Percentiles rank a stretch among this genome's conserved stretches.
phyloP scores from a whole-genome alignment of 163 green algal species.

The Scenedesmus sp. region DNA sequence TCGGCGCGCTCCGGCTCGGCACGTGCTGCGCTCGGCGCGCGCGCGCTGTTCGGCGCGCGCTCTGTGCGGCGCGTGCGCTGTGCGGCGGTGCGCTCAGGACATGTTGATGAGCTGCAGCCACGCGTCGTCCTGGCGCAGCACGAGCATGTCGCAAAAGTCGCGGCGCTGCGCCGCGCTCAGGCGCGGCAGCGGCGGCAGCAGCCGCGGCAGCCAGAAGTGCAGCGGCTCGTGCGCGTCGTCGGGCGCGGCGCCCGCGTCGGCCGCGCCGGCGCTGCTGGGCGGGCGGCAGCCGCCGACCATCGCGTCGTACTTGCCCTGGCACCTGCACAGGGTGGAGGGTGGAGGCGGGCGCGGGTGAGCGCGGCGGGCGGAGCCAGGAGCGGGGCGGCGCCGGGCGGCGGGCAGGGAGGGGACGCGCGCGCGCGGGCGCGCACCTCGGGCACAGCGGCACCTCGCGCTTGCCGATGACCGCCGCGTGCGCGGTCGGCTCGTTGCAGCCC shows the following conservation, averaged over 20 bases:
- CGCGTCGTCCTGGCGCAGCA: slow-evolving; percentile 48
- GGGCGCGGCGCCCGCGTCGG: too few species aligned
- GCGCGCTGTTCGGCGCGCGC: too few species aligned
- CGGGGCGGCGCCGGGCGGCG: too few species aligned
- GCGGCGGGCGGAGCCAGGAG: too few species aligned
- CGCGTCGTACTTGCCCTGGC: slow-evolving; percentile 39
- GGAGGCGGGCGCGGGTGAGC: too few species aligned
- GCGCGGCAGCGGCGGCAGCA: slow-evolving; percentile 20
- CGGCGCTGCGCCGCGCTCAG: slow-evolving; percentile 10
- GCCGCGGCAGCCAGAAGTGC: slow-evolving; percentile 44
- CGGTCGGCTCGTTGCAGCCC: slow-evolving; percentile 47
- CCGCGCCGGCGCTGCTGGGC: background rate
- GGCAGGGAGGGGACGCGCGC: too few species aligned
- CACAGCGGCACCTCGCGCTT: slow-evolving; percentile 40
- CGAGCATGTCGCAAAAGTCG: slow-evolving; percentile 43
- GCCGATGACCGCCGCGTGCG: slow-evolving; percentile 25
- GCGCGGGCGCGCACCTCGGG: too few species aligned
- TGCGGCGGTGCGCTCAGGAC: background rate
- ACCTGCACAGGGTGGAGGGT: too few species aligned
- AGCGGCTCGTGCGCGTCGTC: slow-evolving; percentile 29
- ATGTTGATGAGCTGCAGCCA: slow-evolving; percentile 46
- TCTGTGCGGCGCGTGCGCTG: too few species aligned
- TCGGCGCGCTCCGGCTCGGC: too few species aligned
- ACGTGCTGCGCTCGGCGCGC: too few species aligned
- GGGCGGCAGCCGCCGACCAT: slow-evolving; percentile 44